A percentile compares a stretch with the other conserved stretches of the same genome.
These are phyloP conservation scores for Sparassis latifolia DNA, from an alignment of 1,284 basidiomycete genomes.

Conservation along the genomic window DNA sequence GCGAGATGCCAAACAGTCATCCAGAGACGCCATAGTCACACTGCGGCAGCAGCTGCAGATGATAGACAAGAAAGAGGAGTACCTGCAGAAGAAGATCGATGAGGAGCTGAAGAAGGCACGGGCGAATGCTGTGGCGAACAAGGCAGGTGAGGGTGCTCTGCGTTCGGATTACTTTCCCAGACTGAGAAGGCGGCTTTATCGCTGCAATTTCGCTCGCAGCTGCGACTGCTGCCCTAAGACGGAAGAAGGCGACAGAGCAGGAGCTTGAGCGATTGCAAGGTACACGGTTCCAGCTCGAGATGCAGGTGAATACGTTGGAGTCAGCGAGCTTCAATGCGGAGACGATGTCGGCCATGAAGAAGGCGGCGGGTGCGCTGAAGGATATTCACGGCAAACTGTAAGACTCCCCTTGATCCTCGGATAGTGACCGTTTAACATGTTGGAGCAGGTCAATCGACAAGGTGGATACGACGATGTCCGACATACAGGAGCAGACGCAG, in stretches of 20 bases:
- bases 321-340: slow-evolving; percentile 98
- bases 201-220: slow-evolving; percentile 33
- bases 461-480: slow-evolving; percentile 90
- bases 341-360: slow-evolving; percentile 98
- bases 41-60: slow-evolving; percentile 87
- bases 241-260: slow-evolving; percentile 89
- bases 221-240: slow-evolving; percentile 86
- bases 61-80: slow-evolving; percentile 99
- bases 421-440: slow-evolving; percentile 1
- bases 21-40: slow-evolving; percentile 82
- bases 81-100: slow-evolving; percentile 94
- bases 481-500: slow-evolving; percentile 90
- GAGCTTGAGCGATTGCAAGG: slow-evolving; percentile 88
- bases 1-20: slow-evolving; percentile 73
- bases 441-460: slow-evolving; percentile 75
- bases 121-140: slow-evolving; percentile 91
- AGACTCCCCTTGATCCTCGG: slow-evolving; percentile 29
- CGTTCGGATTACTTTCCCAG: too few species aligned
- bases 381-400: slow-evolving; percentile 90
- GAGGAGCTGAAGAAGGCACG: slow-evolving; percentile 91
- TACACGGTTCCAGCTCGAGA: slow-evolving; percentile 89
- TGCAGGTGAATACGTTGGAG: slow-evolving; percentile 96
- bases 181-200: neutral
- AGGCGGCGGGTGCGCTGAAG: slow-evolving; percentile 88
- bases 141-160: slow-evolving; percentile 55